A percentile compares a stretch with the other conserved stretches of the same genome.
phyloP scores from a whole-genome alignment of 495 filamentous ascomycete genomes.

The Talaromyces adpressus region DNA sequence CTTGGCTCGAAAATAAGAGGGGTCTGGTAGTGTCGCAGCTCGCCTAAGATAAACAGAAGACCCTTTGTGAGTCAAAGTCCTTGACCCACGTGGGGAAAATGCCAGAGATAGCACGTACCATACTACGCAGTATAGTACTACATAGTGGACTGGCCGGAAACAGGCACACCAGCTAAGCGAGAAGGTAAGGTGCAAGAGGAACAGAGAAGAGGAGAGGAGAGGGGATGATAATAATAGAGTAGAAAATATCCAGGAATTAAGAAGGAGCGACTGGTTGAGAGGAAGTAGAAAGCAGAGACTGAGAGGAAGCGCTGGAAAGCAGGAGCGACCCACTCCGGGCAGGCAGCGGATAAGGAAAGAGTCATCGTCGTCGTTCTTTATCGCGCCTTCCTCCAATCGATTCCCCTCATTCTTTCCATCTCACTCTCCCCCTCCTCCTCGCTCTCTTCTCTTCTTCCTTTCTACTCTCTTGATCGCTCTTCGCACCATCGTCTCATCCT shows the following conservation, averaged over 20 bases:
- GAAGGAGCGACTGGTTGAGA: too few species aligned
- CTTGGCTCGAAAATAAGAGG: background rate
- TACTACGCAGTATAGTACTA: too few species aligned
- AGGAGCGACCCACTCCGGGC: background rate
- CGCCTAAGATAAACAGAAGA: background rate
- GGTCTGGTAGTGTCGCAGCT: background rate
- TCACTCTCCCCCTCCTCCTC: background rate
- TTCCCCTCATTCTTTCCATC: background rate
- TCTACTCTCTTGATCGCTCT: background rate
- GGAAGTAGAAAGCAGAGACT: background rate
- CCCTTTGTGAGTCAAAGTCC: background rate
- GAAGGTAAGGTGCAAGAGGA: background rate
- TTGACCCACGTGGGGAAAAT: constrained; percentile 4
- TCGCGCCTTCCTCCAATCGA: background rate
- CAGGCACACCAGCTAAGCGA: background rate
- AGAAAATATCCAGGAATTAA: background rate
- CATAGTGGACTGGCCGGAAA: background rate
- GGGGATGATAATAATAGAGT: background rate
- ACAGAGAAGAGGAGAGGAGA: too few species aligned
- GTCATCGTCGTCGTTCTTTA: background rate
- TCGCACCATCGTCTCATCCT: background rate
- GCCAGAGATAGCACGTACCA: background rate
- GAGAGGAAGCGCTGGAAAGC: background rate
- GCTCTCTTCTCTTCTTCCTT: background rate
- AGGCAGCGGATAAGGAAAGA: background rate